Evolutionary conservation across 495 filamentous ascomycete species (phyloP).

Genomic region (Aspergillus nanangensis): DNA sequence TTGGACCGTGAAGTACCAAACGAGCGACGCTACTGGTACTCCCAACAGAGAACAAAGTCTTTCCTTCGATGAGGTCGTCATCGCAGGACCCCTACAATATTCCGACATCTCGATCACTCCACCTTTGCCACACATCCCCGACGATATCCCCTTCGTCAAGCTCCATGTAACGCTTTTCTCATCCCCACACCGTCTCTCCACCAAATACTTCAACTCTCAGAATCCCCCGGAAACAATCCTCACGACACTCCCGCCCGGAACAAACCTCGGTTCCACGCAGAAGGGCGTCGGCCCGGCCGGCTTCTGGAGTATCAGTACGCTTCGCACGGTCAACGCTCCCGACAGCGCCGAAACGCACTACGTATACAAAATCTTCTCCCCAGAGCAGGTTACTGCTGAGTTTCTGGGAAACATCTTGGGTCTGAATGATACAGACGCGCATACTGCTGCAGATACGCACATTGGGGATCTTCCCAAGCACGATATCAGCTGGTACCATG

Average conservation of each 20-base stretch:
- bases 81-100: constrained; percentile 75
- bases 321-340: constrained; percentile 52
- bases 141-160: constrained; percentile 73
- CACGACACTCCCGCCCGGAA: constrained; percentile 68
- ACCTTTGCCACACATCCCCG: constrained; percentile 50
- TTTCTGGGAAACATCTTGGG: constrained; percentile 53
- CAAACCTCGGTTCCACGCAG: constrained; percentile 41
- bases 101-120: constrained; percentile 57
- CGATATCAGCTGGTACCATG: constrained; percentile 74
- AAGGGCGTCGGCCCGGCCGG: constrained; percentile 62
- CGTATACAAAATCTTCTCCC: constrained; percentile 96
- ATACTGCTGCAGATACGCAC: constrained; percentile 15
- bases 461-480: constrained; percentile 33
- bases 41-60: constrained; percentile 21
- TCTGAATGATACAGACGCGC: constrained; percentile 17
- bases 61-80: constrained; percentile 71
- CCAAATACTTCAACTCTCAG: constrained; percentile 63
- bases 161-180: constrained; percentile 89
- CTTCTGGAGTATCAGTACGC: constrained; percentile 85
- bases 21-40: constrained; percentile 18
- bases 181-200: constrained; percentile 63
- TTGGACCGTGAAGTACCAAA: constrained; percentile 45
- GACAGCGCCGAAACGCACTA: constrained; percentile 54
- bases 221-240: constrained; percentile 66
- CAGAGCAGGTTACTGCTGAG: constrained; percentile 54